Percentiles rank a stretch among this genome's conserved stretches.
Evolutionary conservation across 2,329 filamentous ascomycete genomes (phyloP).

Genomic region (Calonectria pseudoturangicola): DNA sequence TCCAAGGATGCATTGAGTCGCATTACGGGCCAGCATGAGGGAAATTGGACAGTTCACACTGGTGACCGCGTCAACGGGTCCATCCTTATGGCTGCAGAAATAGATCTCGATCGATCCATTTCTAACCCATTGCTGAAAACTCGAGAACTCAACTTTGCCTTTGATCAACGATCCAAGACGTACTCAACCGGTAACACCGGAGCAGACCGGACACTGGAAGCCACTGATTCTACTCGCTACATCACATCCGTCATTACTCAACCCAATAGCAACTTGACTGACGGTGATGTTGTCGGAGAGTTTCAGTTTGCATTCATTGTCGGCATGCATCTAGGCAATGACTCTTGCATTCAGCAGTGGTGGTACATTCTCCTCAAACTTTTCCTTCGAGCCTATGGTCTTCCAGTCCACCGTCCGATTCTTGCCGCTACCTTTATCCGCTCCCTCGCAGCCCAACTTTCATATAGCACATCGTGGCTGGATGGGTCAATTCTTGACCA

Average conservation of each 20-base stretch:
- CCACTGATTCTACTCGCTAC: constrained; percentile 69
- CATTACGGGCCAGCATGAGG: constrained; percentile 64
- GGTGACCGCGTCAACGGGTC: constrained; percentile 70
- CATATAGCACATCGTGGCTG: constrained; percentile 70
- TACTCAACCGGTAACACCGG: constrained; percentile 63
- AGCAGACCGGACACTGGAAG: constrained; percentile 64
- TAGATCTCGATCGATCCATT: constrained; percentile 64
- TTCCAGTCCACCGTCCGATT: constrained; percentile 64
- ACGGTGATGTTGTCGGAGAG: constrained; percentile 73
- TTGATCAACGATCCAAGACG: constrained; percentile 64
- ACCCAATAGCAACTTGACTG: constrained; percentile 49
- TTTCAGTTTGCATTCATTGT: constrained; percentile 76
- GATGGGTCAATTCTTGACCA: constrained; percentile 66
- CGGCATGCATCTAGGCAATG: constrained; percentile 74
- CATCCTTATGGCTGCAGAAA: constrained; percentile 60
- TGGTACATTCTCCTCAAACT: constrained; percentile 72
- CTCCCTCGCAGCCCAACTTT: constrained; percentile 72
- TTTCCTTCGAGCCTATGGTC: constrained; percentile 69
- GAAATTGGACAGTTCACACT: constrained; percentile 73
- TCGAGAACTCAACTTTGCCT: constrained; percentile 69
- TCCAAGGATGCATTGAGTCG: constrained; percentile 65
- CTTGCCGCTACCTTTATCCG: constrained; percentile 69
- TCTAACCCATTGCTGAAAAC: constrained; percentile 57
- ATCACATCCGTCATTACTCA: constrained; percentile 64
- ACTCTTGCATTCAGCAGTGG: constrained; percentile 78